Conservation (phyloP, 768 basidiomycete species). For the Russula brevipes region DNA sequence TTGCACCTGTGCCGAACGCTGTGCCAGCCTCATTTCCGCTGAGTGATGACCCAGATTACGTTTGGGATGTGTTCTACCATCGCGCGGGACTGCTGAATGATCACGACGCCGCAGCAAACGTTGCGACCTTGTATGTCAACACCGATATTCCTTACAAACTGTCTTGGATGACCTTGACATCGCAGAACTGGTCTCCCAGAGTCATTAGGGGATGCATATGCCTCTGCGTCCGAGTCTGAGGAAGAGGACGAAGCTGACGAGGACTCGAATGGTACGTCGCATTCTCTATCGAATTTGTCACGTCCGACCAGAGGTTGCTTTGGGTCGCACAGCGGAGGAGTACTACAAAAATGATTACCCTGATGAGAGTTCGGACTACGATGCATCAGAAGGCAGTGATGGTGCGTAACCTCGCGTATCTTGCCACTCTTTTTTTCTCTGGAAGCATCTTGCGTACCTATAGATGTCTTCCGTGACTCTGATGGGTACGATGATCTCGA, state of each 20-base stretch:
- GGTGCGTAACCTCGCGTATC: conserved; percentile 1
- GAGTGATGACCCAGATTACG: conserved; percentile 53
- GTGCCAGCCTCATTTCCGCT: conserved; percentile 9
- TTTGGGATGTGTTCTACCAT: conserved; percentile 82
- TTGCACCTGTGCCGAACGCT: conserved; percentile 1
- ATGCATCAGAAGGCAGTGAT: conserved; percentile 28
- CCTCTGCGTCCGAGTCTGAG: conserved; percentile 57
- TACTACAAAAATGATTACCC: conserved; percentile 85
- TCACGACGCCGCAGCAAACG: conserved; percentile 49
- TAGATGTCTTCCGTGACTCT: conserved; percentile 4
- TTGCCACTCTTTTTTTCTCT: background rate
- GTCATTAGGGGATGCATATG: conserved; percentile 43
- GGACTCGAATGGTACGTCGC: conserved; percentile 67
- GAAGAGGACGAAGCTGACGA: conserved; percentile 75
- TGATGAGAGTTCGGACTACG: conserved; percentile 45
- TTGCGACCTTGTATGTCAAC: conserved; percentile 59
- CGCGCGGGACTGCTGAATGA: conserved; percentile 54
- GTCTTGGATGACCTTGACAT: background rate
- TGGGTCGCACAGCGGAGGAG: conserved; percentile 54
- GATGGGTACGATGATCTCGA: background rate
- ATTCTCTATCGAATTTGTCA: background rate
- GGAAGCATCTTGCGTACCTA: background rate
- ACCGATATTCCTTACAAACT: conserved; percentile 2
- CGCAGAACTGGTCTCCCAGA: conserved; percentile 60
- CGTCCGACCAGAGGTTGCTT: background rate